phyloP scores from a whole-genome alignment of 192 early-diverging fungal genomes.

The Gonapodya prolifera region DNA sequence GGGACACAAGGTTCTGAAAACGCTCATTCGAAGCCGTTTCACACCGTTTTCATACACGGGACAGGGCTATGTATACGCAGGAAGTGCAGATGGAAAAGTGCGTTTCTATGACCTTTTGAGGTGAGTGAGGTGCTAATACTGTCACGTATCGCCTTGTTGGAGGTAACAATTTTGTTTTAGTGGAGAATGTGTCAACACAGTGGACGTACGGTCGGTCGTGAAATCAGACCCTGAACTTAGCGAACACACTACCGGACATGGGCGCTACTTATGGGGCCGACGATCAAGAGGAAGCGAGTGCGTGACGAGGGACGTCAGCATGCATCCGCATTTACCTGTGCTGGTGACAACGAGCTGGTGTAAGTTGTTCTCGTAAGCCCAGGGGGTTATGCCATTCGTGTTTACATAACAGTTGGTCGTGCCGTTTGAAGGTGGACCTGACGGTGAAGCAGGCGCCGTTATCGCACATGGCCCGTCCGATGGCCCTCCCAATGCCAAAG shows the following conservation, averaged over 20 bases:
- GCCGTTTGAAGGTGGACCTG: too few species aligned
- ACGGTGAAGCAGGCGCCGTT: too few species aligned
- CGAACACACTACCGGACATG: neutral
- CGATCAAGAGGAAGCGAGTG: neutral
- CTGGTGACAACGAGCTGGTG: too few species aligned
- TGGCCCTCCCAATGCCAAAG: too few species aligned
- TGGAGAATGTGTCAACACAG: too few species aligned
- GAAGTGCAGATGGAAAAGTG: conserved; percentile 44
- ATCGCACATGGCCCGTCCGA: too few species aligned
- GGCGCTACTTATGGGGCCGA: neutral
- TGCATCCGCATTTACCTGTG: neutral
- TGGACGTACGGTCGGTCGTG: too few species aligned
- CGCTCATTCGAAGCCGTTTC: conserved; percentile 59
- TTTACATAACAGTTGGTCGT: too few species aligned
- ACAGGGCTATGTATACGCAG: conserved; percentile 50
- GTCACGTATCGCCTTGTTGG: neutral
- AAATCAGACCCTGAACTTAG: neutral
- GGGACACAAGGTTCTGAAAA: conserved; percentile 37
- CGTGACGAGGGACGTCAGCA: neutral
- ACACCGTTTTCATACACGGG: conserved; percentile 39
- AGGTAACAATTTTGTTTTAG: too few species aligned
- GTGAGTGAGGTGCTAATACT: neutral
- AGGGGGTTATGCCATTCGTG: too few species aligned
- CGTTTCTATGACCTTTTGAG: conserved; percentile 18
- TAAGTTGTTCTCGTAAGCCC: too few species aligned